Conservation (phyloP, 306 rosid species). For the Trifolium pratense region DNA sequence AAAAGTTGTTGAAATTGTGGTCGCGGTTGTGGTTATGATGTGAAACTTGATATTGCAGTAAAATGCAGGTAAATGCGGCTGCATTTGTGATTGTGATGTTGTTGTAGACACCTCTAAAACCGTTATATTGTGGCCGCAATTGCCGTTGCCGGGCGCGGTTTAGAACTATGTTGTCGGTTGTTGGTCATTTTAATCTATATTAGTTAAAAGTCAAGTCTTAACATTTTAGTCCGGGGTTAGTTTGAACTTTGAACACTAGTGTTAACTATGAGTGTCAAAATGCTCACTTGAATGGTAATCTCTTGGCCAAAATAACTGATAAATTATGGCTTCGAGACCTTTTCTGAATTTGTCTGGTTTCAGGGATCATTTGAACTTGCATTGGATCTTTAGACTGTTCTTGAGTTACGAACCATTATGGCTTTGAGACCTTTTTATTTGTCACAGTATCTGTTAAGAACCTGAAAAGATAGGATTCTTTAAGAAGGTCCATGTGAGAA, state of each 20-base stretch:
- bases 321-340: neutral
- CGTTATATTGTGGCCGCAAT: neutral
- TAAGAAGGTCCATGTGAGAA: neutral
- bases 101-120: neutral
- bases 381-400: neutral
- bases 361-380: neutral
- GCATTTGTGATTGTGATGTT: neutral
- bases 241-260: neutral
- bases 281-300: neutral
- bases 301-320: neutral
- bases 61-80: neutral
- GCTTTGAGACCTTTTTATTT: no score
- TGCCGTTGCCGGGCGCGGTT: neutral
- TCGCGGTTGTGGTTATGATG: neutral
- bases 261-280: neutral
- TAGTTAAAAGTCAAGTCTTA: no score
- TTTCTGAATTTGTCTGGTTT: neutral
- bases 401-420: no score
- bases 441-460: neutral
- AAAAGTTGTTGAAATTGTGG: neutral
- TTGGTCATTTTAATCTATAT: neutral
- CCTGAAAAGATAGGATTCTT: neutral
- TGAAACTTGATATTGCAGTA: neutral
- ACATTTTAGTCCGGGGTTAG: neutral
- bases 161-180: neutral